A percentile compares a stretch with the other conserved stretches of the same genome.
Conservation (phyloP, 2,329 filamentous ascomycete genomes). For the Cordyceps fumosorosea region DNA sequence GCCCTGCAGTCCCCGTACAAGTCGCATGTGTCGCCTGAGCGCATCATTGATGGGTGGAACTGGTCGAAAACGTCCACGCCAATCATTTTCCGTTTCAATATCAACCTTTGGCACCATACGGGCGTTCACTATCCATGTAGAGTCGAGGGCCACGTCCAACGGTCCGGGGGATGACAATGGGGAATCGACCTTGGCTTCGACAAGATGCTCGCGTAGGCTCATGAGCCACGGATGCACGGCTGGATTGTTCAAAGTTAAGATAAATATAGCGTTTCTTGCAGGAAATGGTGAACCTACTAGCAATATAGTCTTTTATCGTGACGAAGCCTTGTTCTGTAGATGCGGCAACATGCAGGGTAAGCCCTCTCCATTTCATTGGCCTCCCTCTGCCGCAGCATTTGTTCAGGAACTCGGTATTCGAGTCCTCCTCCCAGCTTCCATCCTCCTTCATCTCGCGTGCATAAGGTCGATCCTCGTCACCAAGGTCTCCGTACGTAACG, state of each 20-base stretch:
- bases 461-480: slow-evolving; percentile 17
- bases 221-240: background rate
- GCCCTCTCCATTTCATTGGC: slow-evolving; percentile 17
- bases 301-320: slow-evolving; percentile 20
- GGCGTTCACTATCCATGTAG: background rate
- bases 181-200: background rate
- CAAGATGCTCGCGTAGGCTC: background rate
- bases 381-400: slow-evolving; percentile 21
- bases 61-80: background rate
- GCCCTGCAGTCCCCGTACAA: no score
- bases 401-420: slow-evolving; percentile 20
- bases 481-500: slow-evolving; percentile 17
- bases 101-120: background rate
- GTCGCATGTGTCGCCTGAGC: no score
- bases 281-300: background rate
- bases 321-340: slow-evolving; percentile 19
- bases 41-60: background rate
- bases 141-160: background rate
- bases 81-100: background rate
- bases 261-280: background rate
- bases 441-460: slow-evolving; percentile 17
- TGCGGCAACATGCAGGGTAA: slow-evolving; percentile 19
- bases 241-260: background rate
- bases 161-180: background rate
- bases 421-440: slow-evolving; percentile 20